Percentiles rank a stretch among this genome's conserved stretches.
phyloP scores from a whole-genome alignment of 1,284 basidiomycete genomes.

The Cryptococcus maquisensis region DNA sequence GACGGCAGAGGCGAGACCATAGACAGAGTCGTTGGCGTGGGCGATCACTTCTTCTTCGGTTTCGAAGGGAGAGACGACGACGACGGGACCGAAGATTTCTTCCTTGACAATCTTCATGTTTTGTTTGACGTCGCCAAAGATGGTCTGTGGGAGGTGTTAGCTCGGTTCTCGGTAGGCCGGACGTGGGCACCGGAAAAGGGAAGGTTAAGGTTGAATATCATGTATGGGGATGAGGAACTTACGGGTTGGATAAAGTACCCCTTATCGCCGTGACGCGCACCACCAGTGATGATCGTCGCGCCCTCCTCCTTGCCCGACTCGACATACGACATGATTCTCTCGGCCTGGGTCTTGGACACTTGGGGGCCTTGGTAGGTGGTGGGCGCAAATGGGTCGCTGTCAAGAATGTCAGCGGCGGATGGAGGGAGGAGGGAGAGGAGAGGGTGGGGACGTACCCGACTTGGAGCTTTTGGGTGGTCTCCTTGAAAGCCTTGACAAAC shows the following conservation, averaged over 20 bases:
- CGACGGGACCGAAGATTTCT: conserved; percentile 57
- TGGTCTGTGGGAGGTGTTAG: conserved; percentile 22
- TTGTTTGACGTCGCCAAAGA: conserved; percentile 39
- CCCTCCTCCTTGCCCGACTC: conserved; percentile 79
- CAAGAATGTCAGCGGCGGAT: not conserved
- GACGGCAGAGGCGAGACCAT: conserved; percentile 82
- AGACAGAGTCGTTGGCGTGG: conserved; percentile 76
- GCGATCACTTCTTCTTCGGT: conserved; percentile 54
- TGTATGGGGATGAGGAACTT: not conserved
- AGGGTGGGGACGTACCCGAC: conserved; percentile 22
- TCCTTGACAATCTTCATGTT: conserved; percentile 42
- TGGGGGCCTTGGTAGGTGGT: conserved; percentile 68
- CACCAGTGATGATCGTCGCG: conserved; percentile 74
- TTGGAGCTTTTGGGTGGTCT: conserved; percentile 30
- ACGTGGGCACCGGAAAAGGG: too few relatives aligned
- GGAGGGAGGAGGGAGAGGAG: too few relatives aligned
- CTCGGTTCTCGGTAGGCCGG: too few relatives aligned
- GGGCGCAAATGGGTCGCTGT: conserved; percentile 64
- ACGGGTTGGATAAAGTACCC: conserved; percentile 47
- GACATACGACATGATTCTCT: conserved; percentile 85
- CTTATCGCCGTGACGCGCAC: conserved; percentile 49
- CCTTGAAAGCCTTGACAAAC: conserved; percentile 65
- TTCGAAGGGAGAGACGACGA: conserved; percentile 48
- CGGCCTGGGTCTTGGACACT: conserved; percentile 80
- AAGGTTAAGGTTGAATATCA: not conserved